Percentiles rank a stretch among this genome's conserved stretches.
phyloP scores from a whole-genome alignment of 257 asterid genomes.

The Nicotiana tomentosiformis region DNA sequence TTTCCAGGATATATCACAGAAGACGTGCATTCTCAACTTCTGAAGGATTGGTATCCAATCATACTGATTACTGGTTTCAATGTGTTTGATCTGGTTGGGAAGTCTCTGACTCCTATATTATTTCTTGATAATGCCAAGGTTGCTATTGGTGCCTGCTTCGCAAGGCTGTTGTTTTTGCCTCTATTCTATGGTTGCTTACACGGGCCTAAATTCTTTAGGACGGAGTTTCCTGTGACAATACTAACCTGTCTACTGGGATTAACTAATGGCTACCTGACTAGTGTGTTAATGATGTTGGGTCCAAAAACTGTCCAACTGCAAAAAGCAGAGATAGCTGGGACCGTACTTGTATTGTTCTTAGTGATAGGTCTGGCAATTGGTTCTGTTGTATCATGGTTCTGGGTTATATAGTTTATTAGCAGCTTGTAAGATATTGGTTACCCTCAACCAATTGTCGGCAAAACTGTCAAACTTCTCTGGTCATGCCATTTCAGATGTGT shows the following conservation, averaged over 20 bases:
- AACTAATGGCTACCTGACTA: conserved; percentile 76
- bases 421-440: background rate
- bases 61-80: conserved; percentile 68
- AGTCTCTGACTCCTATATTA: conserved; percentile 55
- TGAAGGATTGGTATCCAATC: conserved; percentile 86
- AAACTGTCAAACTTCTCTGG: background rate
- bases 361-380: conserved; percentile 67
- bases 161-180: conserved; percentile 74
- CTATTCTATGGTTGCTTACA: conserved; percentile 79
- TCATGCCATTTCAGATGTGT: background rate
- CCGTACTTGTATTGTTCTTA: conserved; percentile 58
- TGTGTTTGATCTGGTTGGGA: conserved; percentile 75
- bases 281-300: conserved; percentile 65
- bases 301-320: conserved; percentile 74
- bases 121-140: conserved; percentile 51
- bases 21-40: conserved; percentile 70
- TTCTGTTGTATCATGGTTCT: conserved; percentile 81
- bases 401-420: conserved; percentile 51
- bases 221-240: conserved; percentile 72
- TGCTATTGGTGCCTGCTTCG: conserved; percentile 61
- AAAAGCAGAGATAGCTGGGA: conserved; percentile 83
- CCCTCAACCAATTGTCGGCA: background rate
- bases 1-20: conserved; percentile 92
- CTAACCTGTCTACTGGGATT: conserved; percentile 83
- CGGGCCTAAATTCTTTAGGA: conserved; percentile 67